Evolutionary conservation across 1,284 basidiomycete species (phyloP), one percentile per base, ranked within the genome.

Genomic region (Coniophora puteana): DNA sequence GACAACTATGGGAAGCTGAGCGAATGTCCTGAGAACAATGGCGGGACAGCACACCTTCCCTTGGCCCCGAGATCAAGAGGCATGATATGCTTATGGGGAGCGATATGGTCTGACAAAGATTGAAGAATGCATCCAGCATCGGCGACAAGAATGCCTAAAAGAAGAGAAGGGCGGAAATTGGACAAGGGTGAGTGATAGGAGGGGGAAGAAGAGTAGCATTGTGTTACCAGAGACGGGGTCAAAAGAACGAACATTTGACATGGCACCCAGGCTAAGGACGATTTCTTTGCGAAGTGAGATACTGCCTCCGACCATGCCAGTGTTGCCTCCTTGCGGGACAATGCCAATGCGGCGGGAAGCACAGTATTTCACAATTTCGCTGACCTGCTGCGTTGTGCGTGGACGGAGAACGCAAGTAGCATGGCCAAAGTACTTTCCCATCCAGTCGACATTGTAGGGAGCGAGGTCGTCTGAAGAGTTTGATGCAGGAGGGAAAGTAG

Each of bases 291-390:
- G 74, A 13, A 95, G 65, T 0, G 96, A 95, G 8, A 97, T 90
- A 46, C 93, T 85, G 16, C 96, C 96, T n/a, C 96, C 91, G 48
- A 99, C 96, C 8, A 99, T 77, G 17, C 96, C 96, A 0, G 96
- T 99, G 68, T 99, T 99, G 22, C 96, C 96, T 37, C 96, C 95
- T 65, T 99, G 96, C 1, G 96, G 96, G 1, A 97, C 93, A 36
- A 99, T 79, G 16, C 86, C 84, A 38, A 97, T 89, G 40, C 78
- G 74, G 40, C 80, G 74, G 45, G 84, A 71, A 52, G 85, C 80
- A 65, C 93, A 96, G 70, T 83, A 89, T 60, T 83, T 84, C 56
- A 96, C 71, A 37, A 99, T 87, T 49, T 86, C 72, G 55, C 88
- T 87, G 55, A 98, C 92, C 66, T 99, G 84, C 50, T 89, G 67